Base-by-base conservation (phyloP, 352 stramenopile species). In the Globisporangium uncinulatum region DNA sequence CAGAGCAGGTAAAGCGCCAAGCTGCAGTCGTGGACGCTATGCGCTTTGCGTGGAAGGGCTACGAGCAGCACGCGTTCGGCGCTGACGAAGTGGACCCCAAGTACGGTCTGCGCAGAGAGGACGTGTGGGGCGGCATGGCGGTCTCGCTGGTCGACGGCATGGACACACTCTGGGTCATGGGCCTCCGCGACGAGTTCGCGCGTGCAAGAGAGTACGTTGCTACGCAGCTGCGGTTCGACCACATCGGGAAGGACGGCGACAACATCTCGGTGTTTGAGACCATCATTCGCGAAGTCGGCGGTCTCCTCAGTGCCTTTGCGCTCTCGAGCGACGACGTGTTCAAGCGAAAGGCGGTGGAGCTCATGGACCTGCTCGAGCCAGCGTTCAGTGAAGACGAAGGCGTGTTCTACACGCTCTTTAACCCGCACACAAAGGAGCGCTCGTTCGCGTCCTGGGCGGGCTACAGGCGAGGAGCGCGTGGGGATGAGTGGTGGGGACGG, bases 101-200 rank as follows among this genome's bases (percentile, higher is more conserved):
- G 46, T 80, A 73, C 20, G 76, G 79, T 34, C 57, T 37, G 36
- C 79, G 83, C 37, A 65, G 63, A 15, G 73, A 95, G 51, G 80
- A 96, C 29, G 81, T 90, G 11, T 98, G 91, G 89, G 94, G 94
- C 10, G 79, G 75, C 54, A 94, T 98, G 44, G 87, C 87, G 1
- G 83, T 92, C 21, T 97, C 91, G 20, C 59, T 99, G 20, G 87
- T 99, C 8, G 96, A 99, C 71, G 79, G 78, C 11, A 77, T 99
- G 45, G 96, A 99, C 70, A 99, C 97, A 62, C 76, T 99, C 11
- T 99, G 89, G 83, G 79, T 99, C 51, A 98, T 99, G 96, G 93
- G 76, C n/a, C 56, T 86, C 24, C 77, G 92, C 56, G 86, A 96
- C 15, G 95, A 98, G 61, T 99, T 98, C 60, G 59, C 75, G 19